A percentile compares a stretch with the other conserved stretches of the same genome.
These are phyloP conservation scores for Viola odorata DNA, from an alignment of 345 rosid genomes.

Conservation along the genomic window DNA sequence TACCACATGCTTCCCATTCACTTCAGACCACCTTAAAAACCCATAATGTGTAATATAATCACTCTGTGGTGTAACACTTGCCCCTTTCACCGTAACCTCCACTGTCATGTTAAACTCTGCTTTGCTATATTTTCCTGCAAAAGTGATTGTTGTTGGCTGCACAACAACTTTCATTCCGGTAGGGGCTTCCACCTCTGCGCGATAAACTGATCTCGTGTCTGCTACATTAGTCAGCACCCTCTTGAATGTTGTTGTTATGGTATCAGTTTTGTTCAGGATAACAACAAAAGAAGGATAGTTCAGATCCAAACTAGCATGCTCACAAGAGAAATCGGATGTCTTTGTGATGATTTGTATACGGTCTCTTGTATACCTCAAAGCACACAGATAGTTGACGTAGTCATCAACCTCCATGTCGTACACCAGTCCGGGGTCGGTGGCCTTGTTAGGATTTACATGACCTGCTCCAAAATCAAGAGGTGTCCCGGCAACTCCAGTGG, in stretches of 20 bases:
- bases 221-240: constrained; percentile 37
- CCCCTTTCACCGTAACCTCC: constrained; percentile 23
- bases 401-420: constrained; percentile 34
- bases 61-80: constrained; percentile 13
- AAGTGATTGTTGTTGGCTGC: constrained; percentile 25
- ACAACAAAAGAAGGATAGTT: constrained; percentile 51
- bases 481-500: constrained; percentile 25
- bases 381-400: constrained; percentile 33
- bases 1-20: constrained; percentile 31
- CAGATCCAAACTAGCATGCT: constrained; percentile 28
- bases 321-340: constrained; percentile 22
- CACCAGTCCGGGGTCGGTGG: constrained; percentile 42
- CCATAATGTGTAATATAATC: constrained; percentile 44
- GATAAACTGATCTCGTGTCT: constrained; percentile 20
- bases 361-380: constrained; percentile 27
- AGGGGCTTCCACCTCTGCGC: constrained; percentile 22
- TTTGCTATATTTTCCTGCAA: constrained; percentile 25
- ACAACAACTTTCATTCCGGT: constrained; percentile 28
- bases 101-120: constrained; percentile 35
- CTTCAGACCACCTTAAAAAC: constrained; percentile 40
- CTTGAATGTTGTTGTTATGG: constrained; percentile 32
- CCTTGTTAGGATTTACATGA: constrained; percentile 35
- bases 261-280: constrained; percentile 40
- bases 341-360: constrained; percentile 32
- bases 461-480: constrained; percentile 53